These are phyloP conservation scores for Tieghemostelium lacteum DNA, from an alignment of 78 protist genomes.

Conservation along the genomic window DNA sequence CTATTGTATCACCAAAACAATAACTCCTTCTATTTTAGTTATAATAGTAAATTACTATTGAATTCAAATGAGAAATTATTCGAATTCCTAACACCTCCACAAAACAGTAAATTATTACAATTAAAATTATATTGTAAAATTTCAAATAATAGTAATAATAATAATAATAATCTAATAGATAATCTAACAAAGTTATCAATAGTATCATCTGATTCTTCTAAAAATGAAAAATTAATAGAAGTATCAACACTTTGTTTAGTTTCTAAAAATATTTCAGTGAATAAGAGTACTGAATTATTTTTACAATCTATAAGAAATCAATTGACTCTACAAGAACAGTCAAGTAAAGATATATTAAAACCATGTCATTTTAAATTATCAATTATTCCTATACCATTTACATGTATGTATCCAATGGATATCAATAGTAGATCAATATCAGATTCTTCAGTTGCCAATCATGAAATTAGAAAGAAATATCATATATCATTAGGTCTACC, in stretches of 20 bases:
- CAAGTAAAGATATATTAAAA: neutral
- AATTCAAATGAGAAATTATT: neutral
- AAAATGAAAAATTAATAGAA: neutral
- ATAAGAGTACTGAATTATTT: neutral
- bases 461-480: conserved; percentile 28
- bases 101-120: too few relatives aligned
- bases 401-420: neutral
- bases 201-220: neutral
- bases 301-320: neutral
- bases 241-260: conserved; percentile 7
- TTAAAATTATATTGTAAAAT: too few relatives aligned
- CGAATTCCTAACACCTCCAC: too few relatives aligned
- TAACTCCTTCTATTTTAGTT: neutral
- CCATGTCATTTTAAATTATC: conserved; percentile 16
- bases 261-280: neutral
- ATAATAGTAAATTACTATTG: neutral
- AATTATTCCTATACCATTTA: conserved; percentile 49
- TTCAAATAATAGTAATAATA: neutral
- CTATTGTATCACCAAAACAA: neutral
- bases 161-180: neutral
- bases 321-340: neutral
- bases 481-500: conserved; percentile 25
- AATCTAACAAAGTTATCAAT: neutral
- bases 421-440: neutral
- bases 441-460: neutral